Evolutionary conservation across 176 grass and related monocot genomes (phyloP), one percentile per base, ranked within the genome.

Genomic region (Carex scoparia): DNA sequence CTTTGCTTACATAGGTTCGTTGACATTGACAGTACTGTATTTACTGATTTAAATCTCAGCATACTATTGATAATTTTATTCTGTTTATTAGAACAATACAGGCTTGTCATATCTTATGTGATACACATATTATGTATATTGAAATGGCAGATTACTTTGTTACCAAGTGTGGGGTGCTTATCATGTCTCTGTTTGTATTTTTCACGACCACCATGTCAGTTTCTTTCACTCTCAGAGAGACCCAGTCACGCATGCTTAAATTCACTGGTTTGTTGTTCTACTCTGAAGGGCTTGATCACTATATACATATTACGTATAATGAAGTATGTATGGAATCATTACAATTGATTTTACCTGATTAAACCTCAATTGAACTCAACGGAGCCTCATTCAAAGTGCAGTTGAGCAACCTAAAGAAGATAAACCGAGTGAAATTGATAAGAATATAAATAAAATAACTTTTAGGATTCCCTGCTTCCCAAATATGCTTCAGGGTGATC

Each of bases 181-280:
- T 99, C 72, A 95, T 99, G 96, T 99, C 96, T 23, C 90, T 99
- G 49, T 99, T 99, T 95, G 96, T 99, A 65, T 99, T 99, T 86
- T 95, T 99, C 86, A 99, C 96, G 40, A 99, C 91, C 49, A 99
- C 93, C 75, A 99, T 99, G 96, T 99, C 96, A 28, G 96, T 99
- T 84, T 99, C 96, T 85, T 99, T 99, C 86, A 99, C 96, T 55
- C 90, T 99, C 56, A 95, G 96, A 90, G 96, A 99, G 66, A 99
- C 96, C 0, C 96, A 99, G 77, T 95, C 93, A 81, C 93, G 96
- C 63, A 99, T 99, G 96, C 93, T 99, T 86, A 89, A 87, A 75
- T 99, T 99, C 84, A 95, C 96, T 92, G 96, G 96, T 98, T 85
- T 69, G 91, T 85, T 76, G 40, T 85, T 86, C 46, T 86, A 86